phyloP scores from a whole-genome alignment of 169 alveolate species.

The Neospora caninum region DNA sequence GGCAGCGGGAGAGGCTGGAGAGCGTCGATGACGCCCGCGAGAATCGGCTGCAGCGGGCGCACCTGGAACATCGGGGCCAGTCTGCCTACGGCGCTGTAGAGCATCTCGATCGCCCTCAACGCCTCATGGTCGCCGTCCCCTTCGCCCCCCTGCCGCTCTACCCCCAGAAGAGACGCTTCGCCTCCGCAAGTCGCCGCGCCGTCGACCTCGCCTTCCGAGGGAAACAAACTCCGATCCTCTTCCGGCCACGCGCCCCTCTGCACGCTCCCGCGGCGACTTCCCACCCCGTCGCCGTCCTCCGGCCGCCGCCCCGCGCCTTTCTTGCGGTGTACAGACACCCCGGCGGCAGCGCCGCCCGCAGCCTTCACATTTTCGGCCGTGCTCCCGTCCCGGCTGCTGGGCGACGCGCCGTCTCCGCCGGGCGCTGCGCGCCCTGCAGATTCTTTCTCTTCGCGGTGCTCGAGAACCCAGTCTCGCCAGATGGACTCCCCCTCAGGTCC shows the following conservation, averaged over 20 bases:
- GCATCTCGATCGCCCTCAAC: background rate
- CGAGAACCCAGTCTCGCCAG: conserved; percentile 9
- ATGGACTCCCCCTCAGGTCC: background rate
- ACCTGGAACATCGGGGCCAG: conserved; percentile 53
- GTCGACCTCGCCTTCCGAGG: no score
- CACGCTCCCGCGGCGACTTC: no score
- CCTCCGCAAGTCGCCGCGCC: background rate
- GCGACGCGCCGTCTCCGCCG: no score
- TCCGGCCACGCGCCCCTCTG: no score
- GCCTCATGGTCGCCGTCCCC: background rate
- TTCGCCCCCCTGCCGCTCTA: no score
- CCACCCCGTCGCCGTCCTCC: no score
- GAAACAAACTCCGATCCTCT: no score
- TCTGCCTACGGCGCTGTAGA: background rate
- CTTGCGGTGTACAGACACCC: no score
- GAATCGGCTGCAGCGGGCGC: conserved; percentile 59
- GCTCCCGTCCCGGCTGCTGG: background rate
- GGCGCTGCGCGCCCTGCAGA: background rate
- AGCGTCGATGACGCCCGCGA: conserved; percentile 35
- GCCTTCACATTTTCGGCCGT: background rate
- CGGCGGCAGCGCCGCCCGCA: background rate
- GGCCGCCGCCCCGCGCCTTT: no score
- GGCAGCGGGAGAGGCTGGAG: conserved; percentile 47
- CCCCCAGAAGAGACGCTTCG: no score
- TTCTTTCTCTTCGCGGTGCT: background rate